Percentiles rank a stretch among this genome's conserved stretches.
Evolutionary conservation across 768 basidiomycete genomes (phyloP).

Genomic region (Suillus subluteus): DNA sequence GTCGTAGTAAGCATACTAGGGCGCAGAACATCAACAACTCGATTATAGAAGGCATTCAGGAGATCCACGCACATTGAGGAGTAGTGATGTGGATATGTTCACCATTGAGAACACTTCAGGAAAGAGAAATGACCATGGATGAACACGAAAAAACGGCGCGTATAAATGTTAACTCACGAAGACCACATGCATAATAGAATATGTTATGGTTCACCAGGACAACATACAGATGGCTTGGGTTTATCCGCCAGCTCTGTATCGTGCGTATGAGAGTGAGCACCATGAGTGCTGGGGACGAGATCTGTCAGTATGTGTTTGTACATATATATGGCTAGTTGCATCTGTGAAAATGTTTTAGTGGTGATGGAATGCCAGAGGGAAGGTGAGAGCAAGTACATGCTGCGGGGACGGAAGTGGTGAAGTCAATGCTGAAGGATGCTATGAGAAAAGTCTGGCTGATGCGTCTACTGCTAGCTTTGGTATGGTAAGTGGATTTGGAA

Average conservation of each 20-base stretch:
- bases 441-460: neutral
- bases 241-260: too few relatives aligned
- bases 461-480: neutral
- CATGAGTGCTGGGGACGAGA: neutral
- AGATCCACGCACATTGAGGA: neutral
- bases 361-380: neutral
- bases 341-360: neutral
- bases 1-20: neutral
- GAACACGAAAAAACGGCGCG: neutral
- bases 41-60: neutral
- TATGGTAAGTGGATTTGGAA: neutral
- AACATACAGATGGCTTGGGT: too few relatives aligned
- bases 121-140: neutral
- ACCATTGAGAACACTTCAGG: neutral
- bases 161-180: neutral
- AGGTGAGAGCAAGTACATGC: neutral
- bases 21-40: neutral
- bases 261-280: neutral
- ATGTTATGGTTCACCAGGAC: neutral
- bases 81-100: neutral
- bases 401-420: neutral
- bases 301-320: neutral
- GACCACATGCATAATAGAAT: neutral
- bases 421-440: neutral
- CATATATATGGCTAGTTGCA: neutral